A percentile compares a stretch with the other conserved stretches of the same genome.
phyloP scores from a whole-genome alignment of 2,329 filamentous ascomycete genomes.

The Aspergillus fructus region DNA sequence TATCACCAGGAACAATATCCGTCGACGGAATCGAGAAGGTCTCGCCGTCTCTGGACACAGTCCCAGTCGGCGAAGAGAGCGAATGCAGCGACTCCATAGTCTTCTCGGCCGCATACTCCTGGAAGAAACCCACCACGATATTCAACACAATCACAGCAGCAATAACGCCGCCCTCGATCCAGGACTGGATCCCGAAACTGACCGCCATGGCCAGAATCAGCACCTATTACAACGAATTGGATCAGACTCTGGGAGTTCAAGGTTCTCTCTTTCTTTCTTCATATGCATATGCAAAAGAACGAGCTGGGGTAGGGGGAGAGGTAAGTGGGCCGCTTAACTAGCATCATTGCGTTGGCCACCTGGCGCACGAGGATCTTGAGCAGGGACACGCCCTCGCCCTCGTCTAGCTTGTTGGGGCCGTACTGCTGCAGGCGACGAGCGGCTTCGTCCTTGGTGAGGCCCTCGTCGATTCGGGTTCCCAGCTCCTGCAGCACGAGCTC shows the following conservation, averaged over 20 bases:
- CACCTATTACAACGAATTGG: conserved; percentile 50
- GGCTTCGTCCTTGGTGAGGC: conserved; percentile 57
- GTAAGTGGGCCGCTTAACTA: conserved; percentile 47
- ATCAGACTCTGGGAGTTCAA: conserved; percentile 5
- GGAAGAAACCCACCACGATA: conserved; percentile 59
- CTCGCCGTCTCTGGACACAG: conserved; percentile 58
- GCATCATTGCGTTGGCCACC: conserved; percentile 69
- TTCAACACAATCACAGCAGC: conserved; percentile 59
- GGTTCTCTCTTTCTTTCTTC: neutral
- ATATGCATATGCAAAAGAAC: neutral
- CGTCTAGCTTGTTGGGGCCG: conserved; percentile 65
- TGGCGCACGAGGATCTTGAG: conserved; percentile 68
- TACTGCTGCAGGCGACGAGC: conserved; percentile 55
- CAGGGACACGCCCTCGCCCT: conserved; percentile 64
- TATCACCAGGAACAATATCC: conserved; percentile 63
- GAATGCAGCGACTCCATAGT: conserved; percentile 60
- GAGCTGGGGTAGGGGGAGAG: too few relatives aligned
- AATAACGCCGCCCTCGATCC: conserved; percentile 61
- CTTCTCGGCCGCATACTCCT: conserved; percentile 62
- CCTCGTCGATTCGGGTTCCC: conserved; percentile 55
- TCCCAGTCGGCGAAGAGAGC: conserved; percentile 58
- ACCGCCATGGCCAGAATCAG: conserved; percentile 74
- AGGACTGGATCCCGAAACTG: conserved; percentile 57
- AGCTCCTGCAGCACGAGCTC: conserved; percentile 56
- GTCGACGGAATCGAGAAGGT: conserved; percentile 54